Conservation (phyloP, 495 filamentous ascomycete genomes). For the Recurvomyces mirabilis region DNA sequence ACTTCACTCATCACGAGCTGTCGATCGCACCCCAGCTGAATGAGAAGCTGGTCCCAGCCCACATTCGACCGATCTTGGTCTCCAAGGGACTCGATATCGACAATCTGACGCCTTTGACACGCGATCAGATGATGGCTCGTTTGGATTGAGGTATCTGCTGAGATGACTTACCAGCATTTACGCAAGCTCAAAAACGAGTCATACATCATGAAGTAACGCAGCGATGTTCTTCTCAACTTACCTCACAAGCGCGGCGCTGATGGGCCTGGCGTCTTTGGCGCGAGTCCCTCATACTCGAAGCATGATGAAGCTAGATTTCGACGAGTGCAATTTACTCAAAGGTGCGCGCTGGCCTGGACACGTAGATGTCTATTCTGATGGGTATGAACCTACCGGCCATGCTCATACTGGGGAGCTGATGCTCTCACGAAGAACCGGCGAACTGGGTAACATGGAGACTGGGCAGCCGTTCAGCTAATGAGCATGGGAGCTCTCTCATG, state of each 20-base stretch:
- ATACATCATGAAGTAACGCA: conserved; percentile 15
- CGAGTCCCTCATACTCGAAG: too few species aligned
- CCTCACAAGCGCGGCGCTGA: conserved; percentile 6
- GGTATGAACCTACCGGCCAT: too few species aligned
- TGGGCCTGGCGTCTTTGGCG: conserved; percentile 13
- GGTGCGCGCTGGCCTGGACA: too few species aligned
- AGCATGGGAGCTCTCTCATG: too few species aligned
- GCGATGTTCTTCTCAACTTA: conserved; percentile 11
- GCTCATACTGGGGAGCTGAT: too few species aligned
- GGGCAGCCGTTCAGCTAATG: too few species aligned
- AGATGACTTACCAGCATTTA: not conserved
- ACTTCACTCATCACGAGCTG: conserved; percentile 91
- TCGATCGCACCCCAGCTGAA: conserved; percentile 87
- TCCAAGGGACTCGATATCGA: conserved; percentile 81
- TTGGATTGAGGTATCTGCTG: conserved; percentile 60
- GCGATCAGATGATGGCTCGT: conserved; percentile 94
- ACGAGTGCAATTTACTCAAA: too few species aligned
- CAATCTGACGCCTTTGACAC: conserved; percentile 79
- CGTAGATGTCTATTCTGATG: too few species aligned
- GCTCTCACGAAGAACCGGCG: too few species aligned
- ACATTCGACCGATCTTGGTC: conserved; percentile 62
- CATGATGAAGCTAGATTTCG: too few species aligned
- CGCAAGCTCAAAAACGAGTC: not conserved
- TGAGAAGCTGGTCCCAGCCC: conserved; percentile 69
- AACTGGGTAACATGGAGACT: too few species aligned